Percentiles rank a stretch among this genome's conserved stretches.
These are phyloP conservation scores for Funneliformis caledonium DNA, from an alignment of 371 early-diverging fungal genomes.

Conservation along the genomic window DNA sequence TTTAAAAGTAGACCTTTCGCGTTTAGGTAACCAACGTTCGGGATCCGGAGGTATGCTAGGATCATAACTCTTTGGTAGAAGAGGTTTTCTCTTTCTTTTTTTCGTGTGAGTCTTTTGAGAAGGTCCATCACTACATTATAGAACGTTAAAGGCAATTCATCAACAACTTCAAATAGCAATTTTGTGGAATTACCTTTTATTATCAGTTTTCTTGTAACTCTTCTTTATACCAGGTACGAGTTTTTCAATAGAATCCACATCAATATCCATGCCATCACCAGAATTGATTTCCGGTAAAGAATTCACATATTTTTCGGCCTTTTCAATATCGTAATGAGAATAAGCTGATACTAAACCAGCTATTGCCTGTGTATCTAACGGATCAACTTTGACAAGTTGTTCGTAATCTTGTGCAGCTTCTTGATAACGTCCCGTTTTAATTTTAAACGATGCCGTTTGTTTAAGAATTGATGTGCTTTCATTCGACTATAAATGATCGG, in stretches of 20 bases:
- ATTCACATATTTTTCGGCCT: slow-evolving; percentile 72
- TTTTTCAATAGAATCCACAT: slow-evolving; percentile 60
- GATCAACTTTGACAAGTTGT: slow-evolving; percentile 69
- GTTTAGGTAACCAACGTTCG: slow-evolving; percentile 75
- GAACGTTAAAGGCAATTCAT: slow-evolving; percentile 38
- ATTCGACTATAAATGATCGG: slow-evolving; percentile 39
- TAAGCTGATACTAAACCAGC: slow-evolving; percentile 74
- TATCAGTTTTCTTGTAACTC: slow-evolving; percentile 54
- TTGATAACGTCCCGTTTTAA: slow-evolving; percentile 59
- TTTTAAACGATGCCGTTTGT: slow-evolving; percentile 74
- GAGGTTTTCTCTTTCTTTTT: slow-evolving; percentile 67
- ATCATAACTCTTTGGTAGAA: slow-evolving; percentile 64
- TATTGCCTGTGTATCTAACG: slow-evolving; percentile 66
- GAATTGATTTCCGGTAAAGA: slow-evolving; percentile 59
- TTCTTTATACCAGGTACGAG: slow-evolving; percentile 70
- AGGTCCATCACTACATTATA: not conserved
- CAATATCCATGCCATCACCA: slow-evolving; percentile 45
- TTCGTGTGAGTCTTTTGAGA: slow-evolving; percentile 47
- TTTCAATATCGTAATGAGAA: slow-evolving; percentile 64
- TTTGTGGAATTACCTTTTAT: slow-evolving; percentile 17
- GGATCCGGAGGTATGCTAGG: slow-evolving; percentile 66
- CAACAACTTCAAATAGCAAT: not conserved
- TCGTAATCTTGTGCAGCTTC: slow-evolving; percentile 77
- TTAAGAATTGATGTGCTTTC: slow-evolving; percentile 57
- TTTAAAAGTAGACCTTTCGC: slow-evolving; percentile 65